Conservation (phyloP, 768 basidiomycete genomes). For the Leccinum aurantiacum region DNA sequence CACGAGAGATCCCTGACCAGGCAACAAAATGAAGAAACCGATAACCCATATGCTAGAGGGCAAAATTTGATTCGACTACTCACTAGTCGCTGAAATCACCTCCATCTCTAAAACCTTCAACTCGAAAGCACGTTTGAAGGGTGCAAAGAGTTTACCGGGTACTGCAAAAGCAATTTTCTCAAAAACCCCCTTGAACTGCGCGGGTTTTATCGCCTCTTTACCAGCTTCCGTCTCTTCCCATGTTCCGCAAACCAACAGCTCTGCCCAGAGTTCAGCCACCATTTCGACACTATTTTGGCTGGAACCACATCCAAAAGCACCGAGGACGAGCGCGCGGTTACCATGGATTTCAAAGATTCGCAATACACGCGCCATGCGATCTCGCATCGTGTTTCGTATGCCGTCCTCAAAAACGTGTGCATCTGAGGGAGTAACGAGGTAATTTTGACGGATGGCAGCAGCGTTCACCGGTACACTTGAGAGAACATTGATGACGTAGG, state of each 20-base stretch:
- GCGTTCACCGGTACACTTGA: slow-evolving; percentile 46
- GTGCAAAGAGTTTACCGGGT: slow-evolving; percentile 35
- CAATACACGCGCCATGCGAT: slow-evolving; percentile 48
- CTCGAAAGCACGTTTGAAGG: slow-evolving; percentile 42
- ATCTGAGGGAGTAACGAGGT: slow-evolving; percentile 35
- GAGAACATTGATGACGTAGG: slow-evolving; percentile 40
- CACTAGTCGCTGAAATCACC: slow-evolving; percentile 30
- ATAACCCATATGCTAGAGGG: not conserved
- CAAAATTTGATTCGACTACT: slow-evolving; percentile 11
- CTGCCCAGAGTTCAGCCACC: slow-evolving; percentile 47
- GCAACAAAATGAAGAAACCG: not conserved
- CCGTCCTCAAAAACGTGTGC: slow-evolving; percentile 38
- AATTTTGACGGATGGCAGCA: slow-evolving; percentile 40
- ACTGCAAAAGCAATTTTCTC: slow-evolving; percentile 46
- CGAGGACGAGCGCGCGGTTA: slow-evolving; percentile 40
- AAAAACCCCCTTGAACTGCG: slow-evolving; percentile 42
- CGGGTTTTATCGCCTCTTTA: slow-evolving; percentile 19
- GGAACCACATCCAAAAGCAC: slow-evolving; percentile 46
- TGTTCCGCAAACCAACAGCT: slow-evolving; percentile 40
- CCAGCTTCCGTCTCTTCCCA: slow-evolving; percentile 21
- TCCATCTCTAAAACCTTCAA: slow-evolving; percentile 40
- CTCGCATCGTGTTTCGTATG: slow-evolving; percentile 43
- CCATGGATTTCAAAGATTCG: slow-evolving; percentile 44
- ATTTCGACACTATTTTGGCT: slow-evolving; percentile 42
- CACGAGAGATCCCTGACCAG: not conserved